Evolutionary conservation across 345 rosid species (phyloP).

Genomic region (Anastatica hierochuntica): DNA sequence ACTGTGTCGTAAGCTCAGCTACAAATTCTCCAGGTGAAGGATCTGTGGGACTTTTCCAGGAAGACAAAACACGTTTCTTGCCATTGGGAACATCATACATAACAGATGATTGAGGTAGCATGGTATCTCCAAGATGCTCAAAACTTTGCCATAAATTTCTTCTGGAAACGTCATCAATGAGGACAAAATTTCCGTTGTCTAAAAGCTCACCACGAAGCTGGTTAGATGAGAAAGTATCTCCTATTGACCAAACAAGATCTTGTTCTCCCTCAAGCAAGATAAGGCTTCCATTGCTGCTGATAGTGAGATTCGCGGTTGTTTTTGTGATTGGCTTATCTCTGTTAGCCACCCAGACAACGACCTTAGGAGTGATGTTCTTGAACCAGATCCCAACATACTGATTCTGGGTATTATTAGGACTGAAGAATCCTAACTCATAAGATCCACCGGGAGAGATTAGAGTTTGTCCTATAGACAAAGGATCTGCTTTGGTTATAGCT

Average conservation of each 20-base stretch:
- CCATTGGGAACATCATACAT: slow-evolving; percentile 12
- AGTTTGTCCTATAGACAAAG: slow-evolving; percentile 24
- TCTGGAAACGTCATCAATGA: slow-evolving; percentile 11
- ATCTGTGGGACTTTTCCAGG: slow-evolving; percentile 20
- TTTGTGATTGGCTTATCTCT: slow-evolving; percentile 32
- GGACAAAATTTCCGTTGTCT: slow-evolving; percentile 25
- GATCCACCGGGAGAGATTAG: slow-evolving; percentile 15
- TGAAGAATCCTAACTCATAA: slow-evolving; percentile 33
- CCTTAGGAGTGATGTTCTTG: slow-evolving; percentile 24
- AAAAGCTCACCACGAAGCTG: slow-evolving; percentile 16
- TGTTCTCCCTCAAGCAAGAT: slow-evolving; percentile 18
- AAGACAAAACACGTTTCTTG: slow-evolving; percentile 15
- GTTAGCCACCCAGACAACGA: slow-evolving; percentile 47
- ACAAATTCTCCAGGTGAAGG: slow-evolving; percentile 25
- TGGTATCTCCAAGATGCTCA: slow-evolving; percentile 24
- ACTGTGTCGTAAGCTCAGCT: slow-evolving; percentile 22
- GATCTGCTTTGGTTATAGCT: slow-evolving; percentile 17
- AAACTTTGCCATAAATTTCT: slow-evolving; percentile 21
- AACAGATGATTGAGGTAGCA: slow-evolving; percentile 18
- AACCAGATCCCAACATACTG: slow-evolving; percentile 42
- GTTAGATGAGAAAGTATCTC: slow-evolving; percentile 14
- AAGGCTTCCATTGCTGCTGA: slow-evolving; percentile 24
- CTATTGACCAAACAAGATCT: slow-evolving; percentile 21
- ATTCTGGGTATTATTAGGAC: slow-evolving; percentile 17
- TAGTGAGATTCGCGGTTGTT: slow-evolving; percentile 10